A percentile compares a stretch with the other conserved stretches of the same genome.
Evolutionary conservation across 371 early-diverging fungal species (phyloP).

Genomic region (Mucor lusitanicus): DNA sequence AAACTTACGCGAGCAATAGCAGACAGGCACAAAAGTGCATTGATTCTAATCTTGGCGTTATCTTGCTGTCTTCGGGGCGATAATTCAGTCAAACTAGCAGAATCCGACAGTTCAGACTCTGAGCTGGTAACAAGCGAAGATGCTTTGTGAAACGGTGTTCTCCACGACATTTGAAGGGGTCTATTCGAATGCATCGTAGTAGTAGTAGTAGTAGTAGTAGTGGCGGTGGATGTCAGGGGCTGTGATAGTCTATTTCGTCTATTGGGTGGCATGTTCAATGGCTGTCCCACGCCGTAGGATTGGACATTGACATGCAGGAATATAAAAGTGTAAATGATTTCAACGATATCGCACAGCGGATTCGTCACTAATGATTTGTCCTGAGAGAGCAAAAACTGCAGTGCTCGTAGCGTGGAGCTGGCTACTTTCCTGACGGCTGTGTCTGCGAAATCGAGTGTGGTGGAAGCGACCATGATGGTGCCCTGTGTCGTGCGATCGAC

Average conservation of each 20-base stretch:
- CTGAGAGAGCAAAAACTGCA: constrained; percentile 49
- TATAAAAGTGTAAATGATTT: constrained; percentile 49
- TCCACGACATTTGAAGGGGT: constrained; percentile 24
- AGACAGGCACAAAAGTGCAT: constrained; percentile 60
- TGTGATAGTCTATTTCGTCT: constrained; percentile 9
- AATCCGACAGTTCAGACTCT: constrained; percentile 69
- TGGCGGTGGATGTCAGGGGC: not conserved
- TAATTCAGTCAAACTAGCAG: constrained; percentile 13
- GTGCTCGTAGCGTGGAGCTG: constrained; percentile 51
- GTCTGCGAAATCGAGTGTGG: constrained; percentile 36
- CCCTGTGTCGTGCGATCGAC: constrained; percentile 33
- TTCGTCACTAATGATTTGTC: constrained; percentile 45
- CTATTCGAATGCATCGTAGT: not conserved
- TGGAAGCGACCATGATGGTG: constrained; percentile 41
- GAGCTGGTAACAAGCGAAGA: constrained; percentile 40
- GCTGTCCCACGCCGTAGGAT: constrained; percentile 17
- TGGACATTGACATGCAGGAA: constrained; percentile 45
- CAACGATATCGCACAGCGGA: constrained; percentile 48
- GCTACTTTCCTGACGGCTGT: constrained; percentile 50
- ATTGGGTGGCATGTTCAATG: not conserved
- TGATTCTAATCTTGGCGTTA: constrained; percentile 56
- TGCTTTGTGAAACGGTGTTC: constrained; percentile 8
- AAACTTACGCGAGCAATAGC: constrained; percentile 54
- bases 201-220: not conserved
- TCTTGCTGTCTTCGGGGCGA: constrained; percentile 36